Base-by-base conservation (phyloP, 768 basidiomycete species). In the Tremella fuciformis region DNA sequence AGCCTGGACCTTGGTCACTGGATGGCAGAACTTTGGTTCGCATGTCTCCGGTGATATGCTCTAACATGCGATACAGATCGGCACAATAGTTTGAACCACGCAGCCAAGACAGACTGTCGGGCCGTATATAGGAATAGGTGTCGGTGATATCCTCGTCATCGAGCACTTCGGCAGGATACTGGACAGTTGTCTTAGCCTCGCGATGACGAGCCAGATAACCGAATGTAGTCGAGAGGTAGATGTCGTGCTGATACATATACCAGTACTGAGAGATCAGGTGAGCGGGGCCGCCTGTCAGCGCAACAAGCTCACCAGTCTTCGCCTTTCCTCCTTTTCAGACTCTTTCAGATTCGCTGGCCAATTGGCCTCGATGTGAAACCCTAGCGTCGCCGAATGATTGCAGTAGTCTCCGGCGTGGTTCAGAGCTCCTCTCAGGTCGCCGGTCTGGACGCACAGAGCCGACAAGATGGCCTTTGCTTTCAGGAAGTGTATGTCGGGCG, bases 91-190 rank as follows among this genome's bases (percentile, higher is more conserved):
- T 71, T 62, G 62, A 67, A 7, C 69, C 69, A 6, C 34, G 41
- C 9, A 70, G 24, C 40, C 58, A 67, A 15, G 69, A 67, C 13
- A 24, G 38, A 7, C 46, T 18, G 13, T 22, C 18, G 19, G 44
- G 42, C n/a, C 34, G 22, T 6, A 51, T 49, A 21, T 49, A 47
- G 18, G 59, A 53, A 16, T 40, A 49, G 19, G 39, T 42, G 1
- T 57, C 48, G 15, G 63, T 62, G 50, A 67, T 67, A 19, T 67
- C 58, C 19, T 65, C 58, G 29, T 69, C 67, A 44, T 58, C 50
- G 15, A 51, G n/a, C 7, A 70, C 66, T 50, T 71, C 69, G 39
- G 64, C 41, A 3, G 69, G 69, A 50, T 71, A 71, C 18, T 50
- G 54, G 0, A 71, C 69, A 22, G 49, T 64, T 18, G 26, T 51